A percentile compares a stretch with the other conserved stretches of the same genome.
These are phyloP conservation scores for Gynochthodes officinalis DNA, from an alignment of 257 asterid genomes.

Conservation along the genomic window DNA sequence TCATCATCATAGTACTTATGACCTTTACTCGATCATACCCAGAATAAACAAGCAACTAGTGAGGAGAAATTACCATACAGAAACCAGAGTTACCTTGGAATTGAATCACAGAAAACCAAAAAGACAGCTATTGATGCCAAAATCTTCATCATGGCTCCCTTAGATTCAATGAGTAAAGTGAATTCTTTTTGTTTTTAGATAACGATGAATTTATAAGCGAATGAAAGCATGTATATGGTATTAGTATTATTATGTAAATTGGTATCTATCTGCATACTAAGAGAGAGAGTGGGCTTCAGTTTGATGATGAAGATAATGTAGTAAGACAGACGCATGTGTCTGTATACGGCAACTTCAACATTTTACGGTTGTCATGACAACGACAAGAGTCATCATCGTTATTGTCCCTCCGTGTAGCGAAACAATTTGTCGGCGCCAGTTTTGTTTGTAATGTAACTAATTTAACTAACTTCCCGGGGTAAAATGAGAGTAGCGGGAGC, in stretches of 20 bases:
- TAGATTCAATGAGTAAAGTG: too few species aligned
- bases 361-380: neutral
- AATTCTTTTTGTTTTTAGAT: too few species aligned
- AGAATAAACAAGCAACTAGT: neutral
- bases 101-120: neutral
- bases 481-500: too few species aligned
- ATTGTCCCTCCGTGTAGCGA: neutral
- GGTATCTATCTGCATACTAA: too few species aligned
- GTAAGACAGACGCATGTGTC: neutral
- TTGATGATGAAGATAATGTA: neutral
- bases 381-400: neutral
- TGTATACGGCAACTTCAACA: neutral
- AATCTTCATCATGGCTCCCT: slow-evolving; percentile 5
- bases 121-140: neutral
- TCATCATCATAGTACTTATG: neutral
- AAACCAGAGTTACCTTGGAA: slow-evolving; percentile 16
- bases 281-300: too few species aligned
- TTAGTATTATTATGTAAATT: too few species aligned
- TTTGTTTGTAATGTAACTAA: neutral
- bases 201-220: neutral
- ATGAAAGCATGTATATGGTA: too few species aligned
- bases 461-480: neutral
- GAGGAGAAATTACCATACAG: neutral
- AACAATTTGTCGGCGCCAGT: neutral
- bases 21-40: neutral